A percentile compares a stretch with the other conserved stretches of the same genome.
Conservation (phyloP, 2,329 filamentous ascomycete species). For the Trichothecium roseum region DNA sequence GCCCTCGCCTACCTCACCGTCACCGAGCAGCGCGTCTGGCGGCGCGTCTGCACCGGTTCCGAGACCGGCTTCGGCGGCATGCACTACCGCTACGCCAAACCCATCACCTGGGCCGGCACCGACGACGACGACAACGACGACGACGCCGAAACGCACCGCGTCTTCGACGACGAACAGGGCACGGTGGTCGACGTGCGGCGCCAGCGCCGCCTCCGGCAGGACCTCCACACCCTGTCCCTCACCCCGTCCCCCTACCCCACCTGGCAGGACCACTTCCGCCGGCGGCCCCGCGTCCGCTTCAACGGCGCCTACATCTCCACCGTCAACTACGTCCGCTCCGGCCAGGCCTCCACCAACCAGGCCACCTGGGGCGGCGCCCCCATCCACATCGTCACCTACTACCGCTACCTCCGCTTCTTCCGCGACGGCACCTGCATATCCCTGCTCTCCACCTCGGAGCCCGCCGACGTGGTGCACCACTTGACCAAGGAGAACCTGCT, state of each 20-base stretch:
- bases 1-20: slow-evolving; percentile 74
- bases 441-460: slow-evolving; percentile 71
- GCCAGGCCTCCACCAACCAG: slow-evolving; percentile 59
- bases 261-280: slow-evolving; percentile 65
- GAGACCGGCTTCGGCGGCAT: slow-evolving; percentile 75
- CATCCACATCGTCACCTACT: slow-evolving; percentile 95
- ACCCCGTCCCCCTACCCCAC: slow-evolving; percentile 33
- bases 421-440: slow-evolving; percentile 78
- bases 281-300: slow-evolving; percentile 79
- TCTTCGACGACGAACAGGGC: slow-evolving; percentile 17
- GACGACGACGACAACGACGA: slow-evolving; percentile 22
- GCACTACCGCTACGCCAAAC: slow-evolving; percentile 67
- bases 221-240: slow-evolving; percentile 28
- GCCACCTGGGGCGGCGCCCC: slow-evolving; percentile 64
- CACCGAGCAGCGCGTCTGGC: slow-evolving; percentile 83
- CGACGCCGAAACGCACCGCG: too few relatives aligned
- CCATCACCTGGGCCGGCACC: slow-evolving; percentile 42
- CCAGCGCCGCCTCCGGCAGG: slow-evolving; percentile 19
- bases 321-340: slow-evolving; percentile 85
- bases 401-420: slow-evolving; percentile 92
- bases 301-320: slow-evolving; percentile 95
- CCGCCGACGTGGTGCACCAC: slow-evolving; percentile 77
- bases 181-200: slow-evolving; percentile 23
- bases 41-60: slow-evolving; percentile 55
- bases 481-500: slow-evolving; percentile 61